Conservation (phyloP, 139 green algal species). For the Pedinophyceae sp. region DNA sequence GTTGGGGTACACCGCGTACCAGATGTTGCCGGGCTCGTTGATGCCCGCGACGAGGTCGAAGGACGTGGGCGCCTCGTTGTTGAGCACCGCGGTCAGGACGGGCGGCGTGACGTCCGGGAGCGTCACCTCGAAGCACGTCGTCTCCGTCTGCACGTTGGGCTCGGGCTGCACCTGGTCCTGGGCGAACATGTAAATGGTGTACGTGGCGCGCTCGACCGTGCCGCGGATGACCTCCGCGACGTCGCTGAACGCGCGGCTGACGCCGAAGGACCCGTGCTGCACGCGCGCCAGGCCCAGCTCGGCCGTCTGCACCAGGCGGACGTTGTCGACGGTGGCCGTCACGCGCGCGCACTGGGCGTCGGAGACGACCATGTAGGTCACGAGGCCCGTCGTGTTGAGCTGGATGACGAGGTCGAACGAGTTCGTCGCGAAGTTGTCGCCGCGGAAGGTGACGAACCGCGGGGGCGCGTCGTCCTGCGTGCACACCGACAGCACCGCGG, state of each 20-base stretch:
- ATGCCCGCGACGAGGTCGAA: no score
- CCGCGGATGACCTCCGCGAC: background rate
- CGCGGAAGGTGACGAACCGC: background rate
- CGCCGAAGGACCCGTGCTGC: no score
- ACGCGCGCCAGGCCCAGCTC: background rate
- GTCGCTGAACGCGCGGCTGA: background rate
- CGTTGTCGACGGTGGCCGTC: background rate
- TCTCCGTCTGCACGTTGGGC: background rate
- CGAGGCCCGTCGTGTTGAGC: background rate
- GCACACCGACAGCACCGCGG: background rate
- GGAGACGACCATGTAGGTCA: background rate
- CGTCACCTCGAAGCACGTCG: background rate
- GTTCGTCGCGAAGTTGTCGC: background rate
- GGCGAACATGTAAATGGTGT: background rate
- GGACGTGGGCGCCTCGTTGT: no score
- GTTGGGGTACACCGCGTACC: no score
- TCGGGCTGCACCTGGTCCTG: background rate
- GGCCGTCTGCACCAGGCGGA: background rate
- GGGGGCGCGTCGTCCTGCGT: background rate
- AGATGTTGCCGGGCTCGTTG: no score
- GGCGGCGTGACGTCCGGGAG: background rate
- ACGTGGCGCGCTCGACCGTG: background rate
- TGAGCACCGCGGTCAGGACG: background rate
- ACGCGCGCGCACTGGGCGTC: background rate
- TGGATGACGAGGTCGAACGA: background rate